Evolutionary conservation across 257 asterid species (phyloP), one percentile per base, ranked within the genome.

Genomic region (Nyctanthes arbortristis): DNA sequence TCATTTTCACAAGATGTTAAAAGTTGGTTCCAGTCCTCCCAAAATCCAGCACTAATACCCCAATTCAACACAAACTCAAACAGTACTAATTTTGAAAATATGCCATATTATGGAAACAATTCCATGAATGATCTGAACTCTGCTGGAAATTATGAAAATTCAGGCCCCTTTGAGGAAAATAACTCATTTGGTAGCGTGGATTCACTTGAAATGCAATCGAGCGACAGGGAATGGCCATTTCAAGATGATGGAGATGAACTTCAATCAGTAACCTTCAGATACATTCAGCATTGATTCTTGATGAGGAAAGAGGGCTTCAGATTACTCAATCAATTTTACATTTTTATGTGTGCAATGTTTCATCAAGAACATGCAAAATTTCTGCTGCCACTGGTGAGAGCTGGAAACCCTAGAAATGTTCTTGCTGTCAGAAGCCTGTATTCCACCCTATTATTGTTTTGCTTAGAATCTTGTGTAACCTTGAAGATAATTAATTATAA

Each of bases 221-320:
- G 78, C 25, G 77, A 68, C 14, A 69, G 75, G 58, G 85, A 81
- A 55, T 89, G 96, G 95, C 62, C 69, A 4, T 78, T 72, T 58
- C 86, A 80, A 67, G 90, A 83, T 14, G 91, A 86, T 12, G 65
- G 63, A 29, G 88, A 88, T 66, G 97, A 89, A 14, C 95, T 91
- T 22, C 91, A 82, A 57, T 82, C 95, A 16, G 75, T 82, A 45
- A 85, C 96, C 54, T 87, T 91, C 80, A 73, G 95, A 87, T 87
- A 77, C n/a, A 71, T 82, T 65, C 79, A 74, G 45, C 87, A 68
- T 8, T 35, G n/a, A 35, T 35, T 35, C 11, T 5, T 22, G 30
- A 8, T 69, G 55, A 81, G 27, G 67, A 28, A 47, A 57, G 61
- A 69, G 79, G 78, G 74, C 58, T 60, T 58, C 40, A 63, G n/a